Evolutionary conservation across 1,284 basidiomycete genomes (phyloP).

Genomic region (Ustilago xerochloae): DNA sequence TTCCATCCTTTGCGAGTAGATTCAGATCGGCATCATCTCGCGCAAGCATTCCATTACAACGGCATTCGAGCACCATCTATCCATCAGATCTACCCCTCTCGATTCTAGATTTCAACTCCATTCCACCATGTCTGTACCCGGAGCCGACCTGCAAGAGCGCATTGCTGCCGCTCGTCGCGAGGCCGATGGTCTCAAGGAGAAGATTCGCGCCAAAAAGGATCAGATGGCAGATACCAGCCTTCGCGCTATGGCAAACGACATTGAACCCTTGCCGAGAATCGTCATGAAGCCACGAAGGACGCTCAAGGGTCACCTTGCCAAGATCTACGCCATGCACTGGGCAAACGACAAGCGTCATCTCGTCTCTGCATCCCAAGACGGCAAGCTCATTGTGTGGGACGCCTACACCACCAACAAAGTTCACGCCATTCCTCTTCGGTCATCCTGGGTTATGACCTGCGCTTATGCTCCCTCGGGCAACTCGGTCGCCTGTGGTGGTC

Average conservation of each 20-base stretch:
- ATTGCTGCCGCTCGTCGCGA: conserved; percentile 96
- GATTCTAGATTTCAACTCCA: not conserved
- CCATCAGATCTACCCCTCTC: not conserved
- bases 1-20: not conserved
- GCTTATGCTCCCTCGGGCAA: conserved; percentile 96
- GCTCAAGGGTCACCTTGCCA: conserved; percentile 94
- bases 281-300: conserved; percentile 94
- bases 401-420: conserved; percentile 99
- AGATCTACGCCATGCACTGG: conserved; percentile 99
- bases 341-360: conserved; percentile 94
- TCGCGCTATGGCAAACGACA: conserved; percentile 94
- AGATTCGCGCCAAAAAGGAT: conserved; percentile 92
- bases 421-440: conserved; percentile 95
- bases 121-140: conserved; percentile 39
- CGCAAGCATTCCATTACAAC: no score
- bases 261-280: conserved; percentile 92
- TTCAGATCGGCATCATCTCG: not conserved
- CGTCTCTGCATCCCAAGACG: conserved; percentile 98
- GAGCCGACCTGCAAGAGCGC: conserved; percentile 69
- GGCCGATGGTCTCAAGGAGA: conserved; percentile 95
- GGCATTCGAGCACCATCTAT: not conserved
- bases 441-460: conserved; percentile 99
- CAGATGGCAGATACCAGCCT: conserved; percentile 95
- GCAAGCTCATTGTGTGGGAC: conserved; percentile 99
- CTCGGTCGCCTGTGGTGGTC: conserved; percentile 96